phyloP scores from a whole-genome alignment of 1,139 yeast genomes.

The Magnusiomyces paraingens region DNA sequence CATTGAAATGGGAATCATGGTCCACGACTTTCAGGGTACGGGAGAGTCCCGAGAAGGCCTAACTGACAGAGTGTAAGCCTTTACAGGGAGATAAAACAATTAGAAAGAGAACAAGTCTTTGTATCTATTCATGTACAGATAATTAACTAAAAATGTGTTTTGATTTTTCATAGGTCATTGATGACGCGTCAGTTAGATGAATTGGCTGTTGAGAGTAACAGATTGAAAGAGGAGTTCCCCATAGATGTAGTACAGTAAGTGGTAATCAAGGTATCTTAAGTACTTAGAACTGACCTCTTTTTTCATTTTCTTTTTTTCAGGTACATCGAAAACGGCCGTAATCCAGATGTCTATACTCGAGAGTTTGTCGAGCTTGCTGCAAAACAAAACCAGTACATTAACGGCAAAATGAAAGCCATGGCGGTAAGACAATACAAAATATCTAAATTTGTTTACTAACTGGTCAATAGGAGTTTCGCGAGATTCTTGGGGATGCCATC shows the following conservation, averaged over 20 bases:
- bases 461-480: slow-evolving; percentile 36
- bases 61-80: slow-evolving; percentile 29
- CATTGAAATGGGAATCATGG: slow-evolving; percentile 82
- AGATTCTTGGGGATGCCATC: slow-evolving; percentile 62
- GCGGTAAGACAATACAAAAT: slow-evolving; percentile 15
- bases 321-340: slow-evolving; percentile 88
- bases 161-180: neutral
- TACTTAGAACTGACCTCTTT: neutral
- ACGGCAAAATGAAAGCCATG: slow-evolving; percentile 58
- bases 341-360: slow-evolving; percentile 93
- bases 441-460: neutral
- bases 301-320: slow-evolving; percentile 1
- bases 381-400: slow-evolving; percentile 76
- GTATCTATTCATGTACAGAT: neutral
- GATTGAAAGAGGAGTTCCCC: slow-evolving; percentile 51
- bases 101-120: neutral
- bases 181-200: slow-evolving; percentile 12
- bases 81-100: neutral
- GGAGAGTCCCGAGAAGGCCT: slow-evolving; percentile 54
- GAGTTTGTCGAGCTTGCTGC: slow-evolving; percentile 92
- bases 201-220: slow-evolving; percentile 11
- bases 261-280: neutral
- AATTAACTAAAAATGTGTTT: neutral
- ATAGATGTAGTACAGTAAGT: slow-evolving; percentile 60
- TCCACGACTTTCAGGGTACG: slow-evolving; percentile 90